Evolutionary conservation across 306 rosid species (phyloP).

Genomic region (Myrica gale): DNA sequence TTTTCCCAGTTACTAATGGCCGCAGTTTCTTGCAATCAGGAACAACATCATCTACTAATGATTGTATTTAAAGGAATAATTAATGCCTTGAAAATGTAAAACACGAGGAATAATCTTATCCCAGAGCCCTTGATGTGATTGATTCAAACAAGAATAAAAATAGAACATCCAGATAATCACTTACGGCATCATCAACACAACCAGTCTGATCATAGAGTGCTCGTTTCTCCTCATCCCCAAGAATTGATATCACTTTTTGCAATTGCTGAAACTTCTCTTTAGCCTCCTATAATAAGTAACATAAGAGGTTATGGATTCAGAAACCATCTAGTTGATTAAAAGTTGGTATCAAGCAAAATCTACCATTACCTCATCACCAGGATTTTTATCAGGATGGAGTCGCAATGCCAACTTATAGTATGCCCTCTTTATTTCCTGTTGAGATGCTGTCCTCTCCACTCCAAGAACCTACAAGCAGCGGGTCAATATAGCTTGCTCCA

Average conservation of each 20-base stretch:
- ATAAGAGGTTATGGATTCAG: constrained; percentile 15
- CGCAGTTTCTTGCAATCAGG: background rate
- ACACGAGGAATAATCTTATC: background rate
- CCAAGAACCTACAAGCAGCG: constrained; percentile 54
- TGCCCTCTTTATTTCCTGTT: constrained; percentile 90
- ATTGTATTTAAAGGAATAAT: background rate
- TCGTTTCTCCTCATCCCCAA: constrained; percentile 89
- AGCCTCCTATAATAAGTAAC: constrained; percentile 56
- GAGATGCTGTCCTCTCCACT: constrained; percentile 78
- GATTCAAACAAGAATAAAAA: background rate
- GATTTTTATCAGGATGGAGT: constrained; percentile 96
- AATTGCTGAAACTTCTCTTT: constrained; percentile 85
- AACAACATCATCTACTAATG: background rate
- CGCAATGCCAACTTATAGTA: constrained; percentile 82
- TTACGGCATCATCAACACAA: constrained; percentile 72
- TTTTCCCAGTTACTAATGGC: background rate
- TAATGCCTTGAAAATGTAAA: background rate
- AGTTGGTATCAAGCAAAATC: background rate
- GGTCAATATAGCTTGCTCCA: background rate
- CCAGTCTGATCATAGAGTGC: constrained; percentile 89
- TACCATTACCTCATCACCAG: constrained; percentile 64
- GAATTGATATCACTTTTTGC: constrained; percentile 87
- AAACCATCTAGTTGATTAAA: background rate
- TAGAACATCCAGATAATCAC: constrained; percentile 15
- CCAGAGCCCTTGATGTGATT: background rate